Percentiles rank a stretch among this genome's conserved stretches.
phyloP scores from a whole-genome alignment of 805 yeast genomes.

The Candida nanaspora region DNA sequence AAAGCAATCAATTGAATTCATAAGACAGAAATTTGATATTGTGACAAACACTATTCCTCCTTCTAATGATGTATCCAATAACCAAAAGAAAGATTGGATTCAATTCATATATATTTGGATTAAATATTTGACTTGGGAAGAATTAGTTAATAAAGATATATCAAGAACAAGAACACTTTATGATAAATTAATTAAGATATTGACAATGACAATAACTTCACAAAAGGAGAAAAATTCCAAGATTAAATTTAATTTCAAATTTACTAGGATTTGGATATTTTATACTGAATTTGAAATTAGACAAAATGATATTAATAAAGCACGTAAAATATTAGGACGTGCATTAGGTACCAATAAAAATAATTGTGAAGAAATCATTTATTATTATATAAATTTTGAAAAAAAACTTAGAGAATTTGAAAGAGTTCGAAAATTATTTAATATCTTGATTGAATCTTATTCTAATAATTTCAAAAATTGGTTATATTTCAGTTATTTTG shows the following conservation, averaged over 20 bases:
- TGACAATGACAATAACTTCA: conserved; percentile 43
- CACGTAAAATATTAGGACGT: conserved; percentile 66
- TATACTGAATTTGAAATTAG: conserved; percentile 72
- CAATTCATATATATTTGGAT: conserved; percentile 69
- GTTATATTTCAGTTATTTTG: conserved; percentile 63
- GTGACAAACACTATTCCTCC: conserved; percentile 32
- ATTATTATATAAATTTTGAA: conserved; percentile 64
- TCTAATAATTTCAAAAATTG: conserved; percentile 41
- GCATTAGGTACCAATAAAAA: conserved; percentile 51
- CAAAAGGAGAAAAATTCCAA: not conserved
- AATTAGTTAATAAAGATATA: conserved; percentile 34
- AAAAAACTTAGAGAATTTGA: conserved; percentile 67
- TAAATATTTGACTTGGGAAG: conserved; percentile 55
- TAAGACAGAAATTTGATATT: conserved; percentile 32
- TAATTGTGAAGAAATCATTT: conserved; percentile 38
- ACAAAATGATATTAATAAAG: conserved; percentile 38
- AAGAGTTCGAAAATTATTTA: conserved; percentile 67
- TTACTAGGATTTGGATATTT: conserved; percentile 44
- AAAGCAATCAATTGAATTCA: conserved; percentile 17
- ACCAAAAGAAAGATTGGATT: conserved; percentile 45
- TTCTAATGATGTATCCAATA: conserved; percentile 27
- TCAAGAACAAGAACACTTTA: conserved; percentile 45
- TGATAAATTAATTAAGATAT: conserved; percentile 33
- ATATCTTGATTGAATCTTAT: conserved; percentile 49
- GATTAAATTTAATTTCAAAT: too few relatives aligned